Percentiles rank a stretch among this genome's conserved stretches.
Evolutionary conservation across 305 asterid species (phyloP).

Genomic region (Striga hermonthica): DNA sequence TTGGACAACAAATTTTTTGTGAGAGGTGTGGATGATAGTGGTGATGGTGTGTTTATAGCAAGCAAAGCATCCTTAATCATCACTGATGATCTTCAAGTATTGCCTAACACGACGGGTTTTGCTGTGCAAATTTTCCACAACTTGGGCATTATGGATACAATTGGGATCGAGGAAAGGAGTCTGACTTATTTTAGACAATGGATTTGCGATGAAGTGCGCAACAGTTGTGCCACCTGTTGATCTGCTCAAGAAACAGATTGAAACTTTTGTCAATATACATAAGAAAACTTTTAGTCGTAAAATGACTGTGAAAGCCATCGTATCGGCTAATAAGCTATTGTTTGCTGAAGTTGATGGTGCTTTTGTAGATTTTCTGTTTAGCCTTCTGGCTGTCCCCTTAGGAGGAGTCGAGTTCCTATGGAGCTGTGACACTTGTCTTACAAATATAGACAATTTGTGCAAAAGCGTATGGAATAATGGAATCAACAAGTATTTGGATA

Average conservation of each 20-base stretch:
- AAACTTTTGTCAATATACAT: no score
- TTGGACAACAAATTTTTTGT: background rate
- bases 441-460: conserved; percentile 4
- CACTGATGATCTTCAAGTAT: background rate
- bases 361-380: background rate
- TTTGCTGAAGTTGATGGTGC: conserved; percentile 1
- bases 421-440: conserved; percentile 2
- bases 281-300: no score
- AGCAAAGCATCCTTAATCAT: background rate
- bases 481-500: background rate
- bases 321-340: background rate
- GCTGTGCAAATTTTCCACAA: background rate
- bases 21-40: background rate
- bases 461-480: background rate
- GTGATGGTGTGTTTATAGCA: background rate
- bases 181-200: background rate
- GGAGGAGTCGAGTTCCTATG: background rate
- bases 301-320: background rate
- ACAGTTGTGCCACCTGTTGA: background rate
- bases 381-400: background rate
- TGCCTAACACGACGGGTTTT: background rate
- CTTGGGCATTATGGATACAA: conserved; percentile 1
- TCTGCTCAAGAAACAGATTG: background rate
- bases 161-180: background rate
- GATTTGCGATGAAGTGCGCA: background rate